Percentiles rank a stretch among this genome's conserved stretches.
Conservation (phyloP, 1,139 yeast species). For the Kodamaea fungicola region DNA sequence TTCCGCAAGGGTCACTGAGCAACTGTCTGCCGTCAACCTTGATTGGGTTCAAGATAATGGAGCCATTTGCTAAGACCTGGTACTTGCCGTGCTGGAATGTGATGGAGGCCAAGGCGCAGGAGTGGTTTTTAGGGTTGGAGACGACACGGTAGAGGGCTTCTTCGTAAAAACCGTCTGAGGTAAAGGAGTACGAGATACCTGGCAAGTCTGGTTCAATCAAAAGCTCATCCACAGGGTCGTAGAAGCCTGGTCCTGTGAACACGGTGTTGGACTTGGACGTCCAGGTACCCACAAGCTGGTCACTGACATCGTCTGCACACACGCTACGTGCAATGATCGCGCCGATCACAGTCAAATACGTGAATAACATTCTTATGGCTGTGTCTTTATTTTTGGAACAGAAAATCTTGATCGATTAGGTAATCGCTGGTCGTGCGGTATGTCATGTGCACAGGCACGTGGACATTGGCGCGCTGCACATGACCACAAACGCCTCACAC, state of each 20-base stretch:
- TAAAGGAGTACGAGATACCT: constrained; percentile 89
- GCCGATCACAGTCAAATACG: not conserved
- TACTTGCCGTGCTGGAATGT: constrained; percentile 90
- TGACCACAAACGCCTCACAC: too few relatives aligned
- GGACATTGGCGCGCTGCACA: too few relatives aligned
- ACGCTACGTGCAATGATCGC: constrained; percentile 2
- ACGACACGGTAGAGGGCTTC: constrained; percentile 81
- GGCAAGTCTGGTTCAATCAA: constrained; percentile 94
- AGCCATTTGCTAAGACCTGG: constrained; percentile 59
- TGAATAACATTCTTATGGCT: constrained; percentile 1
- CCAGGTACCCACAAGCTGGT: constrained; percentile 84
- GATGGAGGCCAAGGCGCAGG: constrained; percentile 78
- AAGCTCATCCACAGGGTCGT: constrained; percentile 92
- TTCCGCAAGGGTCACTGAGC: constrained; percentile 78
- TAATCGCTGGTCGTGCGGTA: too few relatives aligned
- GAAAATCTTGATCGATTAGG: too few relatives aligned
- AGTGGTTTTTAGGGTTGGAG: constrained; percentile 68
- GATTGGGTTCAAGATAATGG: constrained; percentile 67
- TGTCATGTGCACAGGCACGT: too few relatives aligned
- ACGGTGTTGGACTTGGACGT: constrained; percentile 89
- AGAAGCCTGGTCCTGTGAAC: constrained; percentile 95
- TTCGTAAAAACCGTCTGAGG: constrained; percentile 86
- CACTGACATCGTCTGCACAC: constrained; percentile 19
- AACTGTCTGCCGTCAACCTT: constrained; percentile 91
- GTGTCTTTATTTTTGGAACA: too few relatives aligned